Evolutionary conservation across 441 rosid species (phyloP).

Genomic region (Hura crepitans): DNA sequence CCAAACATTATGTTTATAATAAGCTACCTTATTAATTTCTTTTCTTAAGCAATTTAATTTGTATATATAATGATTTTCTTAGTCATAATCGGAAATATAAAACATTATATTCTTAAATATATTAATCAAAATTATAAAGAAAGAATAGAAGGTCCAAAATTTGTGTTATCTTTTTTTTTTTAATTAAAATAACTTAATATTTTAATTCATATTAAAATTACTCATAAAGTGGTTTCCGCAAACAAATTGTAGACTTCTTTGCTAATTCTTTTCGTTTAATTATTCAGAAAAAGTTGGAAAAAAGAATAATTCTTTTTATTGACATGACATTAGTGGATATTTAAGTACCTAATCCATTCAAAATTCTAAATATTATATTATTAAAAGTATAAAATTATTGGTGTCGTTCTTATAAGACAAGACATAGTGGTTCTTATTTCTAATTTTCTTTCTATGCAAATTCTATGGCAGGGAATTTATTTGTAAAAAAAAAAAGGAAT

Average conservation of each 20-base stretch:
- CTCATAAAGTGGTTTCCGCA: not conserved
- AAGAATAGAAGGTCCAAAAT: no score
- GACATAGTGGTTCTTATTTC: not conserved
- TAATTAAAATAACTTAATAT: no score
- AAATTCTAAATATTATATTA: not conserved
- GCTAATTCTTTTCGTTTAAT: not conserved
- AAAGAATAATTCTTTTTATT: not conserved
- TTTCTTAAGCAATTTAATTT: no score
- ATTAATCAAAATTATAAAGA: no score
- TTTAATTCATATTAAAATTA: no score
- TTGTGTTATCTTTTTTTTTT: no score
- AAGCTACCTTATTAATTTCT: no score
- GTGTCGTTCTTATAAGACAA: not conserved
- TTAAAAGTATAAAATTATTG: constrained; percentile 4
- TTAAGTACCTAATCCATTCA: not conserved
- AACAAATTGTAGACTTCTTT: not conserved
- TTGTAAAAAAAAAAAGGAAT: not conserved
- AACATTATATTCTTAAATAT: no score
- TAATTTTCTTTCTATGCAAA: not conserved
- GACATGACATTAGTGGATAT: constrained; percentile 7
- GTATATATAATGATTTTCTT: no score
- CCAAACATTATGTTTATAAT: no score
- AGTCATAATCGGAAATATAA: no score
- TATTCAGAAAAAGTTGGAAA: not conserved
- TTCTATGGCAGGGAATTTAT: not conserved